These are phyloP conservation scores for Spathaspora jeffriesii DNA, from an alignment of 1,139 yeast species.

Conservation along the genomic window DNA sequence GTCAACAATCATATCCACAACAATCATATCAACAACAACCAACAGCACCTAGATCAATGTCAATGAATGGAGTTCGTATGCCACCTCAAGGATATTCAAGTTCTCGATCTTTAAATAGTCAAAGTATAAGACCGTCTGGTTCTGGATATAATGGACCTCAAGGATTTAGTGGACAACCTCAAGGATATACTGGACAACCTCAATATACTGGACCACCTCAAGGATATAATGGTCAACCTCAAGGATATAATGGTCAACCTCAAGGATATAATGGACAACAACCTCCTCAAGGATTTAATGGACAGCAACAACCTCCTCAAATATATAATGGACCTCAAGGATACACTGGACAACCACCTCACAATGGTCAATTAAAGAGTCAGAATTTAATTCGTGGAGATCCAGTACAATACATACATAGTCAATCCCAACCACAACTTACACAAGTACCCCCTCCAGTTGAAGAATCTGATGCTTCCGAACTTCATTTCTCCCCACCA, in stretches of 20 bases:
- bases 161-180: no score
- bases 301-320: no score
- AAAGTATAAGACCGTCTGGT: conserved; percentile 7
- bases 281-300: no score
- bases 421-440: conserved; percentile 7
- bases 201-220: conserved; percentile 2
- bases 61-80: conserved; percentile 18
- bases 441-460: conserved; percentile 5
- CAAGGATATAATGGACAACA: conserved; percentile 5
- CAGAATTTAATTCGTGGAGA: conserved; percentile 12
- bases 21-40: conserved; percentile 4
- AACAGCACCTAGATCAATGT: conserved; percentile 24
- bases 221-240: conserved; percentile 1
- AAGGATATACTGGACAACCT: no score
- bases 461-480: not conserved
- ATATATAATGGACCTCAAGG: conserved; percentile 5
- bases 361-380: conserved; percentile 10
- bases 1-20: conserved; percentile 4
- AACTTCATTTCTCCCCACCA: conserved; percentile 1
- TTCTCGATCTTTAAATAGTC: conserved; percentile 12
- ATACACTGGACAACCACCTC: no score
- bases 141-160: no score
- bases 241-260: not conserved
- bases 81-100: conserved; percentile 11
- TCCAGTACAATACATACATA: conserved; percentile 7